Conservation (phyloP, 768 basidiomycete genomes). For the Leccinum olivaceopallidum region DNA sequence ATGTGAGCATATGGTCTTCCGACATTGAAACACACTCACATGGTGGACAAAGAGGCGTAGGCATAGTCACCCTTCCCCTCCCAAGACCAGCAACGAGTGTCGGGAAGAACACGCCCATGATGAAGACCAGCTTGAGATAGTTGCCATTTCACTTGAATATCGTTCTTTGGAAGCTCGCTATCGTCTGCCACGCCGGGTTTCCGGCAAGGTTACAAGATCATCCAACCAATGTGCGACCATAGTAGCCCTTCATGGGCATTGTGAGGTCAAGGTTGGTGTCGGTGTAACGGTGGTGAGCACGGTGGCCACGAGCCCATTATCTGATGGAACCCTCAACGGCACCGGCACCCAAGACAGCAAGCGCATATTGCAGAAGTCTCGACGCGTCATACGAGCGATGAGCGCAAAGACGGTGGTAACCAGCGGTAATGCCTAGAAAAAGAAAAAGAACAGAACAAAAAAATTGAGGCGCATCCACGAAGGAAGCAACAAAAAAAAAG, state of each 20-base stretch:
- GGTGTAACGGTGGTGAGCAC: constrained; percentile 96
- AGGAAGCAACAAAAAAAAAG: constrained; percentile 30
- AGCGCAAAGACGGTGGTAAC: constrained; percentile 97
- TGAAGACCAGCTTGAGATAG: constrained; percentile 72
- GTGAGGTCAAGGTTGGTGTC: constrained; percentile 97
- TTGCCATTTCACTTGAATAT: constrained; percentile 78
- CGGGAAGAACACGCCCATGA: constrained; percentile 73
- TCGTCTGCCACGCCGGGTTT: constrained; percentile 91
- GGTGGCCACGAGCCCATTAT: constrained; percentile 99
- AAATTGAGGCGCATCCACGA: neutral
- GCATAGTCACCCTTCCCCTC: constrained; percentile 86
- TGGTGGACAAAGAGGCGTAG: constrained; percentile 90
- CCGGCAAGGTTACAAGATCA: constrained; percentile 87
- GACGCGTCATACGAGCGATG: constrained; percentile 95
- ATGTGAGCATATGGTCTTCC: neutral
- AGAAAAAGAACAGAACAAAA: constrained; percentile 35
- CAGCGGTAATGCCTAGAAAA: constrained; percentile 74
- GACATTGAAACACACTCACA: constrained; percentile 42
- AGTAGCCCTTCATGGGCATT: constrained; percentile 87
- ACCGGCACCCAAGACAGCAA: constrained; percentile 85
- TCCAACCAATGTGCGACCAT: constrained; percentile 91
- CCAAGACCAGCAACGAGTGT: constrained; percentile 73
- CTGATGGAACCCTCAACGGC: constrained; percentile 97
- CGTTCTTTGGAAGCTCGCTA: constrained; percentile 79
- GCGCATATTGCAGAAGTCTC: constrained; percentile 77